phyloP scores from a whole-genome alignment of 345 rosid species.

The Eucalyptus leucophloia region DNA sequence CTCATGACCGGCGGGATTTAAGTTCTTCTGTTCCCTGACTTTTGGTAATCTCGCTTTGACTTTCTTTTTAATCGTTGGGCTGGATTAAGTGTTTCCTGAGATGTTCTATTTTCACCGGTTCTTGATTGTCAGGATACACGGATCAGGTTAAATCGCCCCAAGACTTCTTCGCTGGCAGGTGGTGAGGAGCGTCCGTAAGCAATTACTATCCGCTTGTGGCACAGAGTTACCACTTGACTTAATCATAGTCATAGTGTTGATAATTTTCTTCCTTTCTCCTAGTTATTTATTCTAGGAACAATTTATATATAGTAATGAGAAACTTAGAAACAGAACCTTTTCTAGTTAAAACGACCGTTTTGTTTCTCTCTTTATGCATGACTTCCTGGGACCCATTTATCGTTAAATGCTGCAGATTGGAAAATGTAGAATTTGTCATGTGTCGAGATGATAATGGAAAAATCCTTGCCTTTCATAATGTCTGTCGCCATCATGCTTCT shows the following conservation, averaged over 20 bases:
- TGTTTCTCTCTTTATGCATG: neutral
- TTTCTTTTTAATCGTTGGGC: neutral
- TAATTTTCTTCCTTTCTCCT: neutral
- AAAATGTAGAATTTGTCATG: conserved; percentile 60
- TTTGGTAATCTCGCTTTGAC: no score
- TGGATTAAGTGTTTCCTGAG: neutral
- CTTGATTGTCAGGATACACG: conserved; percentile 31
- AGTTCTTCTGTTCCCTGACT: neutral
- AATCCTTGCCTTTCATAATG: conserved; percentile 71
- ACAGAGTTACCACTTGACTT: neutral
- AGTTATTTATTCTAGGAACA: neutral
- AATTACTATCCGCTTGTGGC: neutral
- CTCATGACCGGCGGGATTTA: neutral
- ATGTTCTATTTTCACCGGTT: neutral
- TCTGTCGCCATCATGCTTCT: conserved; percentile 85
- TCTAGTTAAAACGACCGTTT: neutral
- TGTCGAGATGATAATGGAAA: conserved; percentile 62
- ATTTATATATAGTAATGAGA: neutral
- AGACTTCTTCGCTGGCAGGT: conserved; percentile 84
- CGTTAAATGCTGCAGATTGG: conserved; percentile 33
- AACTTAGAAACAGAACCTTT: neutral
- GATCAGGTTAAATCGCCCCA: conserved; percentile 56
- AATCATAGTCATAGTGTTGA: neutral
- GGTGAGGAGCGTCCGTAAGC: neutral
- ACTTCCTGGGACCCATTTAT: neutral